Percentiles rank a stretch among this genome's conserved stretches.
These are phyloP conservation scores for Sphagnum tenellum DNA, from an alignment of 225 moss, liverwort and hornwort genomes.

Conservation along the genomic window DNA sequence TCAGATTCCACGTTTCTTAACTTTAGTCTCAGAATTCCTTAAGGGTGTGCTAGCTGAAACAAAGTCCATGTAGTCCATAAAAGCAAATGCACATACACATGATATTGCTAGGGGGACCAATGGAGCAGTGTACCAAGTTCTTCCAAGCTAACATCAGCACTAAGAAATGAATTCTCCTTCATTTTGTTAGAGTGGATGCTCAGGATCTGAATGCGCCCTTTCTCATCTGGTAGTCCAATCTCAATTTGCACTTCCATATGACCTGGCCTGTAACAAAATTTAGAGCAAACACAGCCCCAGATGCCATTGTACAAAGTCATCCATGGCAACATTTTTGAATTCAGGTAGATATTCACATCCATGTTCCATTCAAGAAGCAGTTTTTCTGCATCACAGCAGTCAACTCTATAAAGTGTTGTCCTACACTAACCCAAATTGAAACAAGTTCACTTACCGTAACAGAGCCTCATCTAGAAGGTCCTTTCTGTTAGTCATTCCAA, in stretches of 20 bases:
- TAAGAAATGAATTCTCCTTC: constrained; percentile 78
- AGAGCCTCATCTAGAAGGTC: constrained; percentile 95
- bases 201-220: constrained; percentile 82
- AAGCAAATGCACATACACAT: background rate
- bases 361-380: too few species aligned
- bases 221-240: constrained; percentile 92
- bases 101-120: background rate
- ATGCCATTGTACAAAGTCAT: too few species aligned
- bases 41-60: too few species aligned
- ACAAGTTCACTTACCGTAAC: constrained; percentile 41
- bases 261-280: constrained; percentile 54
- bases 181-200: constrained; percentile 86
- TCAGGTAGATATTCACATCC: too few species aligned
- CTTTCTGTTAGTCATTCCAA: constrained; percentile 99
- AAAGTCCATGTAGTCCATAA: too few species aligned
- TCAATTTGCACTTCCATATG: constrained; percentile 99
- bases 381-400: too few species aligned
- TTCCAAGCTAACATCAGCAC: constrained; percentile 47
- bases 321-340: too few species aligned
- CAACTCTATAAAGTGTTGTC: too few species aligned
- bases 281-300: too few species aligned
- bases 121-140: constrained; percentile 48
- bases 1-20: too few species aligned
- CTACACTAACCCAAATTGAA: background rate
- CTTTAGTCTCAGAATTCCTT: too few species aligned